A percentile compares a stretch with the other conserved stretches of the same genome.
These are phyloP conservation scores for Chlamydomonas sp. DNA, from an alignment of 139 green algal genomes.

Conservation along the genomic window DNA sequence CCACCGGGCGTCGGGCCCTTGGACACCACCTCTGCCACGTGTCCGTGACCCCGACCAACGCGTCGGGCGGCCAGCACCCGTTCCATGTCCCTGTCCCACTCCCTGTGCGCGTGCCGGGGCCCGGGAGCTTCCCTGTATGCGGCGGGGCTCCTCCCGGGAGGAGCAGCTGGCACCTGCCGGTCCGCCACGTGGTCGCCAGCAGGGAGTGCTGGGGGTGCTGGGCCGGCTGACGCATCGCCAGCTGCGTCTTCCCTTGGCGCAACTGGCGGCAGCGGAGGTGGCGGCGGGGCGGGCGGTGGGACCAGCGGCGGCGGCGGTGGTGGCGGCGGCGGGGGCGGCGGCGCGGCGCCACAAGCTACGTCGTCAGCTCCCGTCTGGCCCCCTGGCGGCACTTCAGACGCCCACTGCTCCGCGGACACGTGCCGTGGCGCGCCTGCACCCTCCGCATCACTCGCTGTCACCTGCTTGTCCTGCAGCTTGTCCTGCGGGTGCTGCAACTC, in stretches of 20 bases:
- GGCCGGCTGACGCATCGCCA: too few relatives aligned
- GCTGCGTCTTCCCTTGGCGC: too few relatives aligned
- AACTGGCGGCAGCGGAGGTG: not conserved
- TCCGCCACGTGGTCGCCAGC: not conserved
- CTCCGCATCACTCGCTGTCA: not conserved
- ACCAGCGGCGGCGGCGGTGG: not conserved
- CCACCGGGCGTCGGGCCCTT: not conserved
- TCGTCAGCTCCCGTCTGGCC: not conserved
- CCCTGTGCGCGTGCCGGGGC: too few relatives aligned
- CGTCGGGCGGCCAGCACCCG: too few relatives aligned
- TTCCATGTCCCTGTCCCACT: too few relatives aligned
- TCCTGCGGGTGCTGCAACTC: not conserved
- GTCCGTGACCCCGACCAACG: not conserved
- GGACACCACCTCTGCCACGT: not conserved
- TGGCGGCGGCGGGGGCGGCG: not conserved
- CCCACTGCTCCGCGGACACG: not conserved
- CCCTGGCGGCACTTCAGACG: not conserved
- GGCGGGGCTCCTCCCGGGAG: too few relatives aligned
- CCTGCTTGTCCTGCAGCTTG: not conserved
- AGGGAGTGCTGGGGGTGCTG: not conserved
- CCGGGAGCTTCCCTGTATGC: too few relatives aligned
- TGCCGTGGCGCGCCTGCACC: too few relatives aligned
- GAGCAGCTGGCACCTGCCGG: too few relatives aligned
- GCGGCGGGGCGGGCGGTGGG: not conserved
- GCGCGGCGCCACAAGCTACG: not conserved